Evolutionary conservation across 1,284 basidiomycete species (phyloP), one percentile per base, ranked within the genome.

Genomic region (Testicularia cyperi): DNA sequence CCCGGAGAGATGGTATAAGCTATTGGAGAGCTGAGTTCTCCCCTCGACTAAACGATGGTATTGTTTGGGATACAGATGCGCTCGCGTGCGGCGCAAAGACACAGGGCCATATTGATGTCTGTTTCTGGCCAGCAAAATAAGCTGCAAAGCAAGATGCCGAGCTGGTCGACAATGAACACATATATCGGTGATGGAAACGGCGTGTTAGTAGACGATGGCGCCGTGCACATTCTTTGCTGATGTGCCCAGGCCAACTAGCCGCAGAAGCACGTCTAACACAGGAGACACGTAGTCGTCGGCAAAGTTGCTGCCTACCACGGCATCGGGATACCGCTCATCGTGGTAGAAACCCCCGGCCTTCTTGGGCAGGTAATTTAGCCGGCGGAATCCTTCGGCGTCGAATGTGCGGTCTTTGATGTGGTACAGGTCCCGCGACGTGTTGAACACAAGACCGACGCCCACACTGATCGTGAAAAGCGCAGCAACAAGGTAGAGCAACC

Each of bases 401-500:
- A 61, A 37, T 4, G 36, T 39, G 5, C 38, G 51, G 26, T 51
- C 38, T 24, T 45, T 38, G 46, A 55, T 48, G 30, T 61, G 57
- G 26, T 61, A 61, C n/a, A 61, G 45, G 37, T 61, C 57, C 32
- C 57, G 57, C 4, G 57, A 61, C 8, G 57, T 54, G 42, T 61
- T 61, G 25, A 54, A 33, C 18, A 27, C 5, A 21, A 61, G 23
- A 13, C 57, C 57, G 24, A 55, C 24, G 3, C 36, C 38, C 2
- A 61, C 21, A 25, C 57, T 51, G 16, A 61, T 38, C 16, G 45
- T 36, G 12, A 61, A 36, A 24, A 55, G 38, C 24, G 31, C 0
- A 4, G 44, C 30, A 16, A 54, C n/a, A n/a, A n/a, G n/a, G n/a
- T n/a, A n/a, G n/a, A n/a, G n/a, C n/a, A n/a, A n/a, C n/a, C n/a